Base-by-base conservation (phyloP, 164 flowering plant species). In the Saururus chinensis region DNA sequence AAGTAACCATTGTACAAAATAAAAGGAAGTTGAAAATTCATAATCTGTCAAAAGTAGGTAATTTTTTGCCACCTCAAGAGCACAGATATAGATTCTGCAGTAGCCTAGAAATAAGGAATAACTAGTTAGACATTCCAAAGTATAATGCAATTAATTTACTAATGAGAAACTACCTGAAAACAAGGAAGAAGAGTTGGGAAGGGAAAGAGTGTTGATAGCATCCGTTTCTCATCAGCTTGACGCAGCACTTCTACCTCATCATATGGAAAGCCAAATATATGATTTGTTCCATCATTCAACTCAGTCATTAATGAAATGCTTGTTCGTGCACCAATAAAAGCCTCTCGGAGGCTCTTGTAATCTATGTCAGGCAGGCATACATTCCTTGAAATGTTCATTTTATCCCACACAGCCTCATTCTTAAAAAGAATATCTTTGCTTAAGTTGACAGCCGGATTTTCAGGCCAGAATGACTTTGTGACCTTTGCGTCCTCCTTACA, bases 101-200 rank as follows among this genome's bases (percentile, higher is more conserved):
- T n/a, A n/a, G n/a, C n/a, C n/a, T n/a, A n/a, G n/a, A n/a, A n/a
- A n/a, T n/a, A n/a, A n/a, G n/a, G n/a, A n/a, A n/a, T n/a, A n/a
- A n/a, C n/a, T n/a, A n/a, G n/a, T n/a, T n/a, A n/a, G n/a, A n/a
- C n/a, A n/a, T n/a, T n/a, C n/a, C n/a, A n/a, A n/a, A n/a, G n/a
- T n/a, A n/a, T n/a, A n/a, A n/a, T n/a, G n/a, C n/a, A n/a, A n/a
- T n/a, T n/a, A n/a, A n/a, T n/a, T n/a, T n/a, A n/a, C n/a, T n/a
- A n/a, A n/a, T n/a, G n/a, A n/a, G n/a, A n/a, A n/a, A n/a, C n/a
- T 70, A 87, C 96, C 95, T 84, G 76, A 67, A 82, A 82, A 53
- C 77, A 74, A 51, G 97, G 99, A 74, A 93, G 91, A 72, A 95
- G 63, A 42, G 97, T 91, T 56, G 99, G 96, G 71, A 86, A 91